Base-by-base conservation (phyloP, 2,329 filamentous ascomycete genomes). In the Penicillium sp. region DNA sequence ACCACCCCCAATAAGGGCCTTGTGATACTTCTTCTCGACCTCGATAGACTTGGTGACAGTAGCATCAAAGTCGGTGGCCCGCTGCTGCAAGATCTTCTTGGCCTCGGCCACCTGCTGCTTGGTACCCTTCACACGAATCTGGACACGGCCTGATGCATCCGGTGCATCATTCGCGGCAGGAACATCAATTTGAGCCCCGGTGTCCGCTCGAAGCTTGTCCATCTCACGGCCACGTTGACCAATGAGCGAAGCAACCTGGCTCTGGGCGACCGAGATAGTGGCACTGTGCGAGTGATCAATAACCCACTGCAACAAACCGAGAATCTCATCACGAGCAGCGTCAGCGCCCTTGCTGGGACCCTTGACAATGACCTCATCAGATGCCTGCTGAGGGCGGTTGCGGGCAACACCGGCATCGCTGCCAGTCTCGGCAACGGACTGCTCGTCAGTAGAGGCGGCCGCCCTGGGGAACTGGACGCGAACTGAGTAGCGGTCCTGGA, bases 271-370 rank as follows among this genome's bases (percentile, higher is more conserved):
- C 13, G 89, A 87, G 14, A 99, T 87, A 13, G 86, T 89, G 16
- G 88, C 90, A 22, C 84, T 88, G 74, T 90, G 84, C 0, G 91
- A 95, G 73, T 93, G 93, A 71, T 98, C 93, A 74, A 91, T 87
- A 46, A 93, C 84, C 76, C 93, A 99, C 75, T 96, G 91, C 69
- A 95, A 83, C 49, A 98, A 82, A 60, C 88, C 93, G 62, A 93
- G 85, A 27, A 99, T 87, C 79, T 99, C 95, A 52, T 96, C 92
- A 50, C 93, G 88, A 52, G 93, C 93, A 68, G 91, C 88, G 71
- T 98, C 93, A 8, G 93, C 95, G 54, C 93, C 95, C 79, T 90
- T 93, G 81, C 90, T 96, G 37, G 93, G 92, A 21, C 95, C 95
- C 65, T 92, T 91, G 62, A 99, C 85, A 58, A 91, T 85, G 52